phyloP scores from a whole-genome alignment of 768 basidiomycete genomes.

The Lactarius quietus region DNA sequence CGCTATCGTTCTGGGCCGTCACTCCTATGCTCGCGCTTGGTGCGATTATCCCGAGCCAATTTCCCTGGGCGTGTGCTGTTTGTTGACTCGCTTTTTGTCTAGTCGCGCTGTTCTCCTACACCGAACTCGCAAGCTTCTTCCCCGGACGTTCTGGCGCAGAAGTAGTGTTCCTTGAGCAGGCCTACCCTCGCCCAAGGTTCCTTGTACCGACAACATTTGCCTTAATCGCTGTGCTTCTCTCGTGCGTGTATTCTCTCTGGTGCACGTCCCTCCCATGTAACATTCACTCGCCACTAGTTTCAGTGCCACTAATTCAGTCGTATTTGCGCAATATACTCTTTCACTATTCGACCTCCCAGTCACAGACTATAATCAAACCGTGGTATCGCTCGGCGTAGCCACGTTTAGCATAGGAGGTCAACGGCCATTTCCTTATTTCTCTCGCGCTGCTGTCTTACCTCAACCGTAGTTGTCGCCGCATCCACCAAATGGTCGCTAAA shows the following conservation, averaged over 20 bases:
- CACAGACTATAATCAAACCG: constrained; percentile 27
- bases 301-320: constrained; percentile 29
- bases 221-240: constrained; percentile 32
- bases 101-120: constrained; percentile 30
- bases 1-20: constrained; percentile 32
- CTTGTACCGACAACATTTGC: constrained; percentile 45
- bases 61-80: constrained; percentile 23
- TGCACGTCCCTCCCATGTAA: neutral
- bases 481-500: constrained; percentile 33
- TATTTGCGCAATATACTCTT: constrained; percentile 32
- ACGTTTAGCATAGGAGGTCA: constrained; percentile 28
- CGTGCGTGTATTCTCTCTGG: constrained; percentile 24
- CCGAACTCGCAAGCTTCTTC: constrained; percentile 46
- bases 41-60: constrained; percentile 22
- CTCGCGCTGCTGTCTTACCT: neutral
- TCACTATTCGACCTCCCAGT: constrained; percentile 25
- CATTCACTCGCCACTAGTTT: constrained; percentile 10
- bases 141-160: constrained; percentile 49
- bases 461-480: constrained; percentile 26
- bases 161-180: constrained; percentile 45
- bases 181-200: constrained; percentile 42
- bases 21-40: constrained; percentile 29
- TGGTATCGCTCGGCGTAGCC: constrained; percentile 28
- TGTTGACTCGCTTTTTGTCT: neutral
- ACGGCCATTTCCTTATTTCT: neutral